Percentiles rank a stretch among this genome's conserved stretches.
Evolutionary conservation across 768 basidiomycete species (phyloP).

Genomic region (Russula sp.): DNA sequence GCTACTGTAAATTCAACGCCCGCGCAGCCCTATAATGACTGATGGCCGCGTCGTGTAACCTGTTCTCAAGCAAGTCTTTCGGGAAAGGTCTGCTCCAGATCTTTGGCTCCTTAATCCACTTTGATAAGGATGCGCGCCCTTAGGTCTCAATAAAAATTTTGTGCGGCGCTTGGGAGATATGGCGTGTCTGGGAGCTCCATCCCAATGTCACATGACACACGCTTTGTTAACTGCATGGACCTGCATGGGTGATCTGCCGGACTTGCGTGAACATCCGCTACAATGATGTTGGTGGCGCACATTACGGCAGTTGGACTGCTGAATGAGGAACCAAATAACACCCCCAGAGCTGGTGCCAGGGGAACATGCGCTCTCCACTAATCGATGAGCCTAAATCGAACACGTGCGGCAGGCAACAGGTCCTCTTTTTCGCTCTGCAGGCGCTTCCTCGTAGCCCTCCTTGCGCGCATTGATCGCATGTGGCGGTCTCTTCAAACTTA

Average conservation of each 20-base stretch:
- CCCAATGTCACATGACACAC: background rate
- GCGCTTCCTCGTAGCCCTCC: background rate
- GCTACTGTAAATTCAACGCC: slow-evolving; percentile 6
- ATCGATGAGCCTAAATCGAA: slow-evolving; percentile 8
- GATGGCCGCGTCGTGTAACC: background rate
- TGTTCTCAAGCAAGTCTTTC: background rate
- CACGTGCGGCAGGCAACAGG: background rate
- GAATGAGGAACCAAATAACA: background rate
- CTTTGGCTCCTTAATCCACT: background rate
- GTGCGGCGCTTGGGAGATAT: background rate
- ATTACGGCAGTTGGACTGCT: background rate
- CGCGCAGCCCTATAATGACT: background rate
- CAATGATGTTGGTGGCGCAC: background rate
- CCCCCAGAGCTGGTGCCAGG: background rate
- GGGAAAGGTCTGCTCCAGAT: background rate
- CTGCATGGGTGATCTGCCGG: background rate
- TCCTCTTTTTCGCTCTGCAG: slow-evolving; percentile 1
- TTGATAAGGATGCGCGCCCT: background rate
- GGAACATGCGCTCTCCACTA: background rate
- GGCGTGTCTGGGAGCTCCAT: slow-evolving; percentile 4
- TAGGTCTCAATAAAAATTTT: background rate
- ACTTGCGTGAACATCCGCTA: background rate
- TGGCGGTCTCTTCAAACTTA: background rate
- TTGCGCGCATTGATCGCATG: background rate
- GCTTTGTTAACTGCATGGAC: background rate